These are phyloP conservation scores for Radiomyces spectabilis DNA, from an alignment of 192 early-diverging fungal species.

Conservation along the genomic window DNA sequence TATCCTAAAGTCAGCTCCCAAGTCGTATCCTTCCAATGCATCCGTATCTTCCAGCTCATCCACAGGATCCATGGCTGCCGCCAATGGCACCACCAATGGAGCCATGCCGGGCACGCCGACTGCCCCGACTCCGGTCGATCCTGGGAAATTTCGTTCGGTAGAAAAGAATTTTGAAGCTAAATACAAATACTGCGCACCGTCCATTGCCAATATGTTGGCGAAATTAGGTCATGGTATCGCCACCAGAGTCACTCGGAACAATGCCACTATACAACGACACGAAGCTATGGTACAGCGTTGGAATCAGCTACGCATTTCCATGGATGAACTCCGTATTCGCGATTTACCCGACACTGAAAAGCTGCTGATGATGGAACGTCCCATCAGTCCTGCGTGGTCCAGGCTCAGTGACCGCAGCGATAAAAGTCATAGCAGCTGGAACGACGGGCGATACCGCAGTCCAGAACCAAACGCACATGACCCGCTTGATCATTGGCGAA, in stretches of 20 bases:
- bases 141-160: slow-evolving; percentile 36
- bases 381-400: slow-evolving; percentile 26
- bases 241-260: slow-evolving; percentile 33
- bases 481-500: not conserved
- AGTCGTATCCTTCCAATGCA: slow-evolving; percentile 5
- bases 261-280: slow-evolving; percentile 34
- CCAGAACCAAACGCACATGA: slow-evolving; percentile 16
- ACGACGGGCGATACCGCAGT: slow-evolving; percentile 13
- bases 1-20: not conserved
- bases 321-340: slow-evolving; percentile 23
- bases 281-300: slow-evolving; percentile 42
- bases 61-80: not conserved
- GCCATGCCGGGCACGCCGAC: too few species aligned
- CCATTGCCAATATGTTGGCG: slow-evolving; percentile 46
- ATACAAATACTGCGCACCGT: slow-evolving; percentile 47
- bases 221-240: slow-evolving; percentile 49
- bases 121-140: slow-evolving; percentile 10
- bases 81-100: not conserved
- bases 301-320: slow-evolving; percentile 31
- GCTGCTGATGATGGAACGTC: slow-evolving; percentile 12
- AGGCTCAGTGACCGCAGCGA: slow-evolving; percentile 22
- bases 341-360: slow-evolving; percentile 26
- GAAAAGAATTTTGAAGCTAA: slow-evolving; percentile 51
- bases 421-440: slow-evolving; percentile 4
- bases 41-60: slow-evolving; percentile 9